These are phyloP conservation scores for Ophiostoma populinum DNA, from an alignment of 2,329 filamentous ascomycete species.

Conservation along the genomic window DNA sequence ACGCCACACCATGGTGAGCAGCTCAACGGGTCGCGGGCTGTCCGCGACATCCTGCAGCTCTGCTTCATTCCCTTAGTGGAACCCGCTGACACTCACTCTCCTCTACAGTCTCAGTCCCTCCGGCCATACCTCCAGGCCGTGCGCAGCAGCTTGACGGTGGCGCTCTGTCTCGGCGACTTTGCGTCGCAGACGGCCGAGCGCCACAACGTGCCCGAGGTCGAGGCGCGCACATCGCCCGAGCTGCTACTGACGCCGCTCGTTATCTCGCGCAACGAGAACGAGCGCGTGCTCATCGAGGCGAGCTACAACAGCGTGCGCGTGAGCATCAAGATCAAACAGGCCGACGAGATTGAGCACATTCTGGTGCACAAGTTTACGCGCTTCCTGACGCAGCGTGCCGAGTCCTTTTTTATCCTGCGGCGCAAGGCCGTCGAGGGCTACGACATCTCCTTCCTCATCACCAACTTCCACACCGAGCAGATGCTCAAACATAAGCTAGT, in stretches of 20 bases:
- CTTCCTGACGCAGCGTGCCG: conserved; percentile 88
- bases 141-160: conserved; percentile 81
- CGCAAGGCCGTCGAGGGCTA: conserved; percentile 97
- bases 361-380: conserved; percentile 96
- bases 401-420: conserved; percentile 91
- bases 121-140: conserved; percentile 94
- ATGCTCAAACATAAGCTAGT: conserved; percentile 99
- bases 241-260: conserved; percentile 81
- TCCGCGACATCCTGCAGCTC: too few relatives aligned
- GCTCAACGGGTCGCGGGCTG: too few relatives aligned
- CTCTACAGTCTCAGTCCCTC: conserved; percentile 83
- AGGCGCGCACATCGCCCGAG: conserved; percentile 84
- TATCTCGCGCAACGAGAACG: conserved; percentile 89
- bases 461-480: conserved; percentile 95
- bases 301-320: conserved; percentile 94
- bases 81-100: too few relatives aligned
- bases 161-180: conserved; percentile 89
- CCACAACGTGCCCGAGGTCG: conserved; percentile 96
- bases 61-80: too few relatives aligned
- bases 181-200: conserved; percentile 91
- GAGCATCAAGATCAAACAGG: conserved; percentile 98
- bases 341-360: conserved; percentile 96
- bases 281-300: conserved; percentile 88
- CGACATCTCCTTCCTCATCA: conserved; percentile 96
- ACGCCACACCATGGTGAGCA: too few relatives aligned